Base-by-base conservation (phyloP, 208 protist genomes). In the Tritrichomonas foetus region DNA sequence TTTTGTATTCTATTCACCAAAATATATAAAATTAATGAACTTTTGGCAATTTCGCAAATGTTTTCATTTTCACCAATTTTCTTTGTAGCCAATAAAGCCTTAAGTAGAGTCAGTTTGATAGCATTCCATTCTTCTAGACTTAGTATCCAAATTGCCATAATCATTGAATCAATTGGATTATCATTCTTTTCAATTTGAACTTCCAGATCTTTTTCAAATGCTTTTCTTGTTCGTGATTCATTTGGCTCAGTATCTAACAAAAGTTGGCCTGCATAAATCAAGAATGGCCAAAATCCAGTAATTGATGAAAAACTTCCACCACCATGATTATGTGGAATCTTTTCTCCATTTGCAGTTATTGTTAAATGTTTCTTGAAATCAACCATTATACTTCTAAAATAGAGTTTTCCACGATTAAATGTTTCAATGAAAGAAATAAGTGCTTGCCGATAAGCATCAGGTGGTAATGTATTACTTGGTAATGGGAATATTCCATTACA, bases 401-500 rank as follows among this genome's bases (percentile, higher is more conserved):
- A 13, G n/a, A 33, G 47, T 0, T 3, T 39, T 16, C 16, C 1
- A 27, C 20, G 11, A 53, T 14, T 57, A 27, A 16, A 53, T 9
- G 33, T 8, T 33, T 57, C 78, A 33, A 20, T 89, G 20, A 57
- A 89, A 1, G 0, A 27, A 0, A 13, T 39, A 3, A 89, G 47
- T 33, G 3, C 47, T 0, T 44, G 14, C 5, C 20, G 20, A 16
- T 89, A 89, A 33, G 25, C 41, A 57, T 8, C 5, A n/a, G 20
- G 0, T 20, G 78, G 20, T 0, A 57, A 3, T 14, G 78, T 44
- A 39, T 41, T 27, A 5, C 3, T 39, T 11, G 44, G 78, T 55
- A 89, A 14, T 39, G 78, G 78, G 78, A 89, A 89, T 0, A 89
- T 36, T 20, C 27, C 47, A 39, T 89, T 89, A 50, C 78, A 89